Base-by-base conservation (phyloP, 2,329 filamentous ascomycete genomes). In the Sporothrix globosa region DNA sequence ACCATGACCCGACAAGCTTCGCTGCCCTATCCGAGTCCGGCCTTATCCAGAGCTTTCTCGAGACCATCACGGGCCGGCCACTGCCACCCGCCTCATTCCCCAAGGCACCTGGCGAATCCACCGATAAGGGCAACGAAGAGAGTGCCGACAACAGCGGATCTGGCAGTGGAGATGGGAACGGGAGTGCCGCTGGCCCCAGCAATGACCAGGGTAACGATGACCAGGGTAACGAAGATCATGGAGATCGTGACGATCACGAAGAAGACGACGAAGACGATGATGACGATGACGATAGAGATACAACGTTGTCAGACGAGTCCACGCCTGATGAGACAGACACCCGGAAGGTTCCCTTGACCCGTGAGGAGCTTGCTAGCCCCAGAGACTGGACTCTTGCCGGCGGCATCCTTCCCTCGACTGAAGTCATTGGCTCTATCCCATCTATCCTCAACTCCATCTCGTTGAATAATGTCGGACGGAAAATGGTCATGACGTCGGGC, bases 1-100 rank as follows among this genome's bases (percentile, higher is more conserved):
- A 99, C 81, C 97, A 98, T 77, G 96, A 99, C 77, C 96, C 96
- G 0, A 99, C 96, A 0, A 99, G 96, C 79, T 99, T 97, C 78
- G 91, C 93, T 39, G 93, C 97, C 30, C 96, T 99, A 74, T 93
- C 92, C 17, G 96, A 99, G 81, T 95, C 96, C 67, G 93, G 93
- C 27, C 86, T 99, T 75, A 94, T 96, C 76, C 91, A 91, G 77
- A 92, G 90, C 67, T 91, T 97, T 71, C 84, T 99, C 17, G 90
- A 95, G 79, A 89, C 94, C 3, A 87, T 98, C 69, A 96, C 89
- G 1, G 84, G 86, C 4, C 82, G 81, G 34, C 76, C 81, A 5
- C 77, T 88, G 5, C 76, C 80, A 5, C 77, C 82, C 9, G 5
- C 66, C 10, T 66, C 58, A 54, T 5, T 13, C 9, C 14, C 39